These are phyloP conservation scores for Claviceps sp. DNA, from an alignment of 2,329 filamentous ascomycete species.

Conservation along the genomic window DNA sequence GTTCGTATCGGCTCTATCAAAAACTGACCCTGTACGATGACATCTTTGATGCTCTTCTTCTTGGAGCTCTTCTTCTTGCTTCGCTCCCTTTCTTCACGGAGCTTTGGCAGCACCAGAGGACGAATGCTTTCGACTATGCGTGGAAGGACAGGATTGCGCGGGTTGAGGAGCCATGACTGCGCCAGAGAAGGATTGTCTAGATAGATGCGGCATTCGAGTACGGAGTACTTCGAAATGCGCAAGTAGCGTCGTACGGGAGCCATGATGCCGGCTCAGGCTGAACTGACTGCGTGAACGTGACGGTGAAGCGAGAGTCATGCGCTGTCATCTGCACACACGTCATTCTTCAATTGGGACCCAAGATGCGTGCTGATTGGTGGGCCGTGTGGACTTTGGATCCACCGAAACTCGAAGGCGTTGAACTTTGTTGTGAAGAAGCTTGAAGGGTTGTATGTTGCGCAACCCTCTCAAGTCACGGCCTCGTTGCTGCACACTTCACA, in stretches of 20 bases:
- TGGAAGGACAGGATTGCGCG: slow-evolving; percentile 61
- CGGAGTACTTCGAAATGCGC: slow-evolving; percentile 82
- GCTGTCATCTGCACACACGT: not conserved
- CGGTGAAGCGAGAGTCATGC: not conserved
- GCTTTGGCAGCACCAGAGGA: slow-evolving; percentile 76
- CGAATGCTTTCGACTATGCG: slow-evolving; percentile 76
- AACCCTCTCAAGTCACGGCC: not conserved
- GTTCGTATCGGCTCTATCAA: not conserved
- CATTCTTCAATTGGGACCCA: not conserved
- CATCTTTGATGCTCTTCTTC: slow-evolving; percentile 76
- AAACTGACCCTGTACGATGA: slow-evolving; percentile 58
- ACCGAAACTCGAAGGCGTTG: not conserved
- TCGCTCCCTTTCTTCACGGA: slow-evolving; percentile 67
- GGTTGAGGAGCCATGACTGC: slow-evolving; percentile 71
- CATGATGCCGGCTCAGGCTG: slow-evolving; percentile 36
- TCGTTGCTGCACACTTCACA: not conserved
- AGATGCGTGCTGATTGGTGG: not conserved
- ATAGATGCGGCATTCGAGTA: slow-evolving; percentile 94
- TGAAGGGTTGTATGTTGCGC: not conserved
- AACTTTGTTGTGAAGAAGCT: no score
- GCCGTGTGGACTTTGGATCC: not conserved
- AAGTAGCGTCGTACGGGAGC: slow-evolving; percentile 81
- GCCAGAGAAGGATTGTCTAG: slow-evolving; percentile 78
- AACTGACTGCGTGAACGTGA: not conserved
- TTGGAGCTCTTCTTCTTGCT: slow-evolving; percentile 51